Base-by-base conservation (phyloP, 2,329 filamentous ascomycete species). In the Dichotomopilus funicola region DNA sequence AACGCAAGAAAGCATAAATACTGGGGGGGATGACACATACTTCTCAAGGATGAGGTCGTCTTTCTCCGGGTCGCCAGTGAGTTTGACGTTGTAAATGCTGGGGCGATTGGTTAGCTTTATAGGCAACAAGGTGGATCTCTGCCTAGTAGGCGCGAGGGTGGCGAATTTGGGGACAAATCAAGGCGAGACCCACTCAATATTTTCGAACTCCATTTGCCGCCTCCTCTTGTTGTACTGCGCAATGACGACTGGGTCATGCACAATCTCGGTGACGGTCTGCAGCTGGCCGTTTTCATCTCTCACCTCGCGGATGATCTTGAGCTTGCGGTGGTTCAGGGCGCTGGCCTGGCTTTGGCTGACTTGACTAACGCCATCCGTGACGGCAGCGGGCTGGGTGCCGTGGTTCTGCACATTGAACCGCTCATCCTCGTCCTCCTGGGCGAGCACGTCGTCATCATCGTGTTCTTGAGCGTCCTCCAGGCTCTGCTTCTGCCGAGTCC, bases 211-310 rank as follows among this genome's bases (percentile, higher is more conserved):
- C 61, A 90, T 83, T 59, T 83, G 78, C 62, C 86, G 82, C 57
- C 86, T 82, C 62, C 88, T 85, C 72, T 88, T 91, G 67, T 88
- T 80, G 69, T 99, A 99, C 69, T 91, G 87, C 58, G 87, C 83
- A 70, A 96, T 95, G 50, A 97, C 90, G 49, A 89, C 85, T 1
- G 88, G 84, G 68, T 97, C 91, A 62, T 86, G 85, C 35, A 95
- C 78, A 43, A 87, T 74, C 64, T 91, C 82, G 50, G 78, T 77
- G 49, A 80, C 76, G 33, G 78, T 77, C 55, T 82, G 75, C 12
- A 85, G 72, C 63, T 90, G 81, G 53, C 86, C 85, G 61, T 82
- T 80, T 44, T 80, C 78, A 63, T 87, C 67, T 54, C 65, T 70
- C 6, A 78, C 68, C 42, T 81, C 82, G 55, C 94, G 85, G 43